Percentiles rank a stretch among this genome's conserved stretches.
phyloP scores from a whole-genome alignment of 2,329 filamentous ascomycete species.

The Neofusicoccum ribis region DNA sequence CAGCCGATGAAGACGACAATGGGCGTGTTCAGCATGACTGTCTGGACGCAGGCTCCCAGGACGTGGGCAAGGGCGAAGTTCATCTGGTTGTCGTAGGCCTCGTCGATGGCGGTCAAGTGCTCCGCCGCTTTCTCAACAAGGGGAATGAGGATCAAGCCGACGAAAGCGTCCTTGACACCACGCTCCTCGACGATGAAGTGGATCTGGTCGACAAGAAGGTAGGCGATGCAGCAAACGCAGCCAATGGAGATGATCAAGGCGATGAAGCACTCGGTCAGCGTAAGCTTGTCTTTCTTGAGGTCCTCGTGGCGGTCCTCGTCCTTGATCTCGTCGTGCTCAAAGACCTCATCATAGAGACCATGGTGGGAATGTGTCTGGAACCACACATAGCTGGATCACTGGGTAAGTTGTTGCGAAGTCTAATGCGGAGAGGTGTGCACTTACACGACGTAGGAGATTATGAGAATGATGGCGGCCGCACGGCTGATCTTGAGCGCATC shows the following conservation, averaged over 20 bases:
- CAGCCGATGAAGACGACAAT: slow-evolving; percentile 82
- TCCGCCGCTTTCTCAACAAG: slow-evolving; percentile 86
- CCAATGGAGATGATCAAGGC: slow-evolving; percentile 65
- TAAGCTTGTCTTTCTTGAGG: slow-evolving; percentile 65
- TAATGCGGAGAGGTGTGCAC: background rate
- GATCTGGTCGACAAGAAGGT: slow-evolving; percentile 74
- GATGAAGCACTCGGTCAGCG: slow-evolving; percentile 69
- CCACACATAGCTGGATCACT: slow-evolving; percentile 48
- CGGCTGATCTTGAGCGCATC: slow-evolving; percentile 68
- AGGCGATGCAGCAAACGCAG: slow-evolving; percentile 71
- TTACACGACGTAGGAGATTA: slow-evolving; percentile 60
- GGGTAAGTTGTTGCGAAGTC: background rate
- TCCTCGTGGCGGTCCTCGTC: slow-evolving; percentile 66
- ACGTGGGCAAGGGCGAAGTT: slow-evolving; percentile 85
- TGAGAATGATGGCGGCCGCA: slow-evolving; percentile 67
- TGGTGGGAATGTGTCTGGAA: slow-evolving; percentile 80
- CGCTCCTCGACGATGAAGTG: slow-evolving; percentile 57
- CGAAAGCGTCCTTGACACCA: slow-evolving; percentile 53
- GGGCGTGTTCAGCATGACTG: slow-evolving; percentile 82
- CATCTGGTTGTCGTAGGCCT: slow-evolving; percentile 81
- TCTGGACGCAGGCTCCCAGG: slow-evolving; percentile 84
- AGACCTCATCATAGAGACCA: slow-evolving; percentile 72
- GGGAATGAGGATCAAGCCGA: slow-evolving; percentile 75
- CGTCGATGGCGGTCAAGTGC: slow-evolving; percentile 79
- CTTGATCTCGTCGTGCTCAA: slow-evolving; percentile 67